Evolutionary conservation across 306 rosid species (phyloP).

Genomic region (Cucurbita maxima): DNA sequence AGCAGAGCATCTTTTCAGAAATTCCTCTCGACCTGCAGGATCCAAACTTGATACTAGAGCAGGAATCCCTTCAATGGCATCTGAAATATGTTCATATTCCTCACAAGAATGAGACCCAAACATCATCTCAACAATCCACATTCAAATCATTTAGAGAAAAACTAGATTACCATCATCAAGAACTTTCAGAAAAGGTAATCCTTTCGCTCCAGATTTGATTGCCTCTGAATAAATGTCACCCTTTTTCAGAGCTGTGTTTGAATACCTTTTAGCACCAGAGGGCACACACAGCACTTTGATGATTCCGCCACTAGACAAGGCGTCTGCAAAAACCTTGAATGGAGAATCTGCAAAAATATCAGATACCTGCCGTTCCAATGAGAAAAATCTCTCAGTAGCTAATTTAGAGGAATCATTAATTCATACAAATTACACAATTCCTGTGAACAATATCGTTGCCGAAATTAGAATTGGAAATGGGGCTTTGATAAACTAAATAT

Average conservation of each 20-base stretch:
- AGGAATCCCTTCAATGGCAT: slow-evolving; percentile 71
- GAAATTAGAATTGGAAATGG: neutral
- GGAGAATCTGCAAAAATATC: slow-evolving; percentile 60
- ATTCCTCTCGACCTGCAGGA: slow-evolving; percentile 28
- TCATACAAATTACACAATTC: neutral
- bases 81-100: slow-evolving; percentile 19
- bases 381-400: neutral
- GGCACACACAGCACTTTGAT: slow-evolving; percentile 70
- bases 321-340: slow-evolving; percentile 69
- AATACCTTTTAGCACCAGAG: slow-evolving; percentile 60
- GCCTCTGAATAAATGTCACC: slow-evolving; percentile 70
- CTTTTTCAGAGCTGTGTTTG: slow-evolving; percentile 82
- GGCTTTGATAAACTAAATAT: neutral
- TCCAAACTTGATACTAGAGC: slow-evolving; percentile 65
- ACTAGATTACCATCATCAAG: slow-evolving; percentile 45
- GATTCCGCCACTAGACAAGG: slow-evolving; percentile 62
- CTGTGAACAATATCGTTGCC: neutral
- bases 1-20: slow-evolving; percentile 47
- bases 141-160: neutral
- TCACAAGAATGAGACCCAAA: neutral
- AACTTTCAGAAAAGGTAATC: slow-evolving; percentile 85
- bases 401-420: neutral
- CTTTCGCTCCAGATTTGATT: slow-evolving; percentile 74
- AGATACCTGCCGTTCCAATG: slow-evolving; percentile 52
- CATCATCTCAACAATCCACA: neutral